Base-by-base conservation (phyloP, 139 green algal species). In the Micractinium conductrix region DNA sequence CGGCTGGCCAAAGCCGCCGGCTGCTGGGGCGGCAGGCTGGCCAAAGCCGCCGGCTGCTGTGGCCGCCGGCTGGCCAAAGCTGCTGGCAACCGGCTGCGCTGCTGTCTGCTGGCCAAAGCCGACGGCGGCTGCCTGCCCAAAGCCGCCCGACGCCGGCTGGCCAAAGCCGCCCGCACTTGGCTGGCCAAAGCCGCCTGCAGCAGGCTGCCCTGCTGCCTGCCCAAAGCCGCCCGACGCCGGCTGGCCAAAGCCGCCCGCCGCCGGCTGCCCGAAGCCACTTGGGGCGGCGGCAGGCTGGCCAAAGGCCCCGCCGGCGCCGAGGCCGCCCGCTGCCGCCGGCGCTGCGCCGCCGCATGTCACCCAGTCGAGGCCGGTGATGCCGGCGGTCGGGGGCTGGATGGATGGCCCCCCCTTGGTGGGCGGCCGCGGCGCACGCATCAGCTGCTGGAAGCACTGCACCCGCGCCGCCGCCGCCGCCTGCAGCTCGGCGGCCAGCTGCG, bases 401-500 rank as follows among this genome's bases (percentile, higher is more conserved):
- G 69, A 42, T 3, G 67, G 70, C 22, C 87, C 87, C n/a, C 84
- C 87, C 63, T 35, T 21, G 28, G 43, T 86, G n/a, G 87, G 87
- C 28, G 80, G 78, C 10, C 48, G 69, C 33, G 38, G 53, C 10
- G 70, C 79, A 10, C 72, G 40, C 65, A 76, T n/a, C 75, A 91
- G 76, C 6, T 44, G 37, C 17, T 87, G 63, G 44, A 86, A 88
- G 14, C 63, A 33, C 12, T 90, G 42, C 45, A 90, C 38, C 42
- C 72, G 70, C 3, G 86, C 80, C 10, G 60, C 78, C 42, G n/a
- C 63, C 12, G 87, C 79, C 9, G 63, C 65, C 50, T 80, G 83
- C 50, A 85, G 86, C 65, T 90, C 80, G 3, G 71, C 72, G 9
- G 62, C 55, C 38, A 91, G 68, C 79, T 90, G 74, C 0, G 35